Conservation (phyloP, 2,329 filamentous ascomycete species). For the Ceratocystis ficicola region DNA sequence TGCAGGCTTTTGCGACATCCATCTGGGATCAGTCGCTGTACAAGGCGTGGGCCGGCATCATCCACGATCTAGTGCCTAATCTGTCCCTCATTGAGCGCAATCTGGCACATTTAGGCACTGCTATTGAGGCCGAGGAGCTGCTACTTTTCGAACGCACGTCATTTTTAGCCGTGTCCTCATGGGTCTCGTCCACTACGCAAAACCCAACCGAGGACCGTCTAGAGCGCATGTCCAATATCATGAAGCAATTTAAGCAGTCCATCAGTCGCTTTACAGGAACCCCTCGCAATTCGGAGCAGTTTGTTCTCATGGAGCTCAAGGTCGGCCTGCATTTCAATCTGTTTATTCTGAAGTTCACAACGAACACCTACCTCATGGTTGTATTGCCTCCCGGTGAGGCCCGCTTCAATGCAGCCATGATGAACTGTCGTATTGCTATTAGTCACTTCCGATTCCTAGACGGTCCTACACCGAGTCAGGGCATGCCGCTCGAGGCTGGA, state of each 20-base stretch:
- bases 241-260: constrained; percentile 95
- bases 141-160: constrained; percentile 91
- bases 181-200: constrained; percentile 57
- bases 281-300: constrained; percentile 70
- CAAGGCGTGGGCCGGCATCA: constrained; percentile 96
- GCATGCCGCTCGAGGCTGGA: constrained; percentile 6
- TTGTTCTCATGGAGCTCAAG: constrained; percentile 70
- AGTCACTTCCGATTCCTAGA: constrained; percentile 65
- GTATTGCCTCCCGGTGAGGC: constrained; percentile 84
- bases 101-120: constrained; percentile 65
- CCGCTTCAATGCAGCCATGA: constrained; percentile 75
- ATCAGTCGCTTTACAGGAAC: constrained; percentile 64
- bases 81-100: constrained; percentile 77
- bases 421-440: constrained; percentile 80
- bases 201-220: constrained; percentile 91
- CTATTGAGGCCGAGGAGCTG: constrained; percentile 86
- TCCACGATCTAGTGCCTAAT: constrained; percentile 95
- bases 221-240: constrained; percentile 88
- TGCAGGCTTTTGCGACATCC: constrained; percentile 85
- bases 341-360: constrained; percentile 90
- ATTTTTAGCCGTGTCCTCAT: constrained; percentile 90
- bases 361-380: constrained; percentile 92
- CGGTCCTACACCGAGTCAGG: constrained; percentile 29
- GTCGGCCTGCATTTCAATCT: constrained; percentile 70
- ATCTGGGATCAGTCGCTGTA: constrained; percentile 99